These are phyloP conservation scores for Fusarium veterinarium DNA, from an alignment of 2,329 filamentous ascomycete species.

Conservation along the genomic window DNA sequence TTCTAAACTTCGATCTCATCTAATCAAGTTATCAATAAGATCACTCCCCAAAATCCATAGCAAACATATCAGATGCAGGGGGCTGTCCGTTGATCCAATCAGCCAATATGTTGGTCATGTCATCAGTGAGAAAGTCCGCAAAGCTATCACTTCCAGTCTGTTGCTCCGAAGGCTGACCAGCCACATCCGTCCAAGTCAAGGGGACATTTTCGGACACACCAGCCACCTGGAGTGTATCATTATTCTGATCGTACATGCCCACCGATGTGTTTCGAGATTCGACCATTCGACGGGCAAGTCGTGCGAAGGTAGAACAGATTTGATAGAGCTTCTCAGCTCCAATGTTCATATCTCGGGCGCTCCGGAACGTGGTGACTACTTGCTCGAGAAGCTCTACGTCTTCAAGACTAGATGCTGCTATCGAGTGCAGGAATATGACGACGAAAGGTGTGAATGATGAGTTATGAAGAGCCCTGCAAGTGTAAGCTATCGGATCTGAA, in stretches of 20 bases:
- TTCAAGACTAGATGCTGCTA: slow-evolving; percentile 18
- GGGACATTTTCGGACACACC: slow-evolving; percentile 21
- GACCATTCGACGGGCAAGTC: slow-evolving; percentile 29
- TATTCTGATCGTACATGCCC: slow-evolving; percentile 30
- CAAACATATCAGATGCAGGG: slow-evolving; percentile 28
- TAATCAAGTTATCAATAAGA: not conserved
- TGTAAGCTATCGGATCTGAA: not conserved
- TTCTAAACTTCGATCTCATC: too few relatives aligned
- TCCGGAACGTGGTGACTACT: slow-evolving; percentile 26
- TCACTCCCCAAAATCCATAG: slow-evolving; percentile 25
- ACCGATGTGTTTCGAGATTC: slow-evolving; percentile 31
- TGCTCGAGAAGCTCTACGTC: slow-evolving; percentile 22
- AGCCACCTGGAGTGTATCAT: slow-evolving; percentile 27
- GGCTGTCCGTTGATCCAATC: slow-evolving; percentile 35
- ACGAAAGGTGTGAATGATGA: slow-evolving; percentile 36
- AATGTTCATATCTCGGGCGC: slow-evolving; percentile 15
- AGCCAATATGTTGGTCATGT: slow-evolving; percentile 34
- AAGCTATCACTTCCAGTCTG: not conserved
- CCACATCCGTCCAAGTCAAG: slow-evolving; percentile 3
- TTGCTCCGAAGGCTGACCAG: not conserved
- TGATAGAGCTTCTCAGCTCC: slow-evolving; percentile 33
- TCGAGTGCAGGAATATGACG: slow-evolving; percentile 35
- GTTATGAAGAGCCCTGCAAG: slow-evolving; percentile 34
- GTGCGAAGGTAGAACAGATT: slow-evolving; percentile 28
- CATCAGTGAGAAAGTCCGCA: slow-evolving; percentile 16